Evolutionary conservation across 139 green algal species (phyloP).

Genomic region (Chlorella sorokiniana): DNA sequence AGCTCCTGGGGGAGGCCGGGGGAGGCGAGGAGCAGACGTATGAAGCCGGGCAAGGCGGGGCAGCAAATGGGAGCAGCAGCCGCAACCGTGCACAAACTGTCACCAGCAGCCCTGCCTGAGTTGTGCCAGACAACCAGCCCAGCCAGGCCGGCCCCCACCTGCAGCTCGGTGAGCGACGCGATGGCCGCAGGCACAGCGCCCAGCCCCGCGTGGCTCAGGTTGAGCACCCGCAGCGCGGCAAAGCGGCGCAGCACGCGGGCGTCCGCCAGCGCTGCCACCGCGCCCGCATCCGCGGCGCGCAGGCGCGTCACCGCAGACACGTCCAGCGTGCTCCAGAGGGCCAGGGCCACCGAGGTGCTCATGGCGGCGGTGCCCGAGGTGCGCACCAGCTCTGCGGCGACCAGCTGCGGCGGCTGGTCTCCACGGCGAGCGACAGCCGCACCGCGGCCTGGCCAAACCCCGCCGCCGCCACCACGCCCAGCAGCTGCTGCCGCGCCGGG

Average conservation of each 20-base stretch:
- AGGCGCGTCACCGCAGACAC: slow-evolving; percentile 47
- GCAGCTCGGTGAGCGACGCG: slow-evolving; percentile 22
- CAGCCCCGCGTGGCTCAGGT: slow-evolving; percentile 65
- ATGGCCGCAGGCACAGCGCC: slow-evolving; percentile 45
- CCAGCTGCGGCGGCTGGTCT: slow-evolving; percentile 46
- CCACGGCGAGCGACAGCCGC: slow-evolving; percentile 36
- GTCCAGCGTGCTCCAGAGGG: slow-evolving; percentile 53
- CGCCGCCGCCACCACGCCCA: slow-evolving; percentile 21
- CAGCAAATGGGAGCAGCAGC: neutral
- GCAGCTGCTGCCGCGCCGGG: neutral
- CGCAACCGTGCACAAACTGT: neutral
- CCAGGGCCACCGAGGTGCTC: slow-evolving; percentile 43
- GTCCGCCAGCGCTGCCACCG: slow-evolving; percentile 39
- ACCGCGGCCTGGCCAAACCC: neutral
- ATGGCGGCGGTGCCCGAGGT: slow-evolving; percentile 24
- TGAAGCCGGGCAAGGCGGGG: neutral
- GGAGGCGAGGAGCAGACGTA: neutral
- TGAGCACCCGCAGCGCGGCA: slow-evolving; percentile 56
- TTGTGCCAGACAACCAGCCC: neutral
- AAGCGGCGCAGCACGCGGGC: slow-evolving; percentile 28
- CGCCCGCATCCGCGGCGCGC: neutral
- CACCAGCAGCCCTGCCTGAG: neutral
- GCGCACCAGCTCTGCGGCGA: slow-evolving; percentile 50
- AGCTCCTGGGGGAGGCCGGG: slow-evolving; percentile 36
- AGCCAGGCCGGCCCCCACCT: neutral